Evolutionary conservation across 805 yeast genomes (phyloP), one percentile per base, ranked within the genome.

Genomic region (Sugiyamaella chiloensis): DNA sequence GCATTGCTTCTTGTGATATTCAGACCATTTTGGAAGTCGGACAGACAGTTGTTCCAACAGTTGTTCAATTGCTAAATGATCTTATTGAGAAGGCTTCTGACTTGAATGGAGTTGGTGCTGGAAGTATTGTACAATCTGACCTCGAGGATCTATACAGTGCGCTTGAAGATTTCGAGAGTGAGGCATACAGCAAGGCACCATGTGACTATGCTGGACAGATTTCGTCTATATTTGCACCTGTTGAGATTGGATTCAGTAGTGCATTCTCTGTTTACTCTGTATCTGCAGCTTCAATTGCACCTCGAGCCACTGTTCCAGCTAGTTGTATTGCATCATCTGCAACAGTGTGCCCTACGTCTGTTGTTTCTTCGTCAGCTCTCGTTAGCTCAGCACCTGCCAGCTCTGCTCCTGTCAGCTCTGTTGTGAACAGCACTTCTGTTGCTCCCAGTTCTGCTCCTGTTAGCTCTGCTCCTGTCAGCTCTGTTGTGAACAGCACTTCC

Each of bases 41-140:
- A 21, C 11, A 45, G 19, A 44, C 58, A 17, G 50, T 58, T 35
- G 26, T 41, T 9, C 7, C 39, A 23, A 24, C 36, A 20, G 55
- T 62, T 16, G 41, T 21, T n/a, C 17, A 17, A 16, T 19, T 37
- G 26, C 52, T 61, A 32, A 24, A 35, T 29, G 55, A 51, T 19
- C 52, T 62, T 21, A 39, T 44, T 19, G 29, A 34, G 36, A 58
- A 59, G 58, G 57, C 58, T 17, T 29, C 40, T 37, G 64, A 51
- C 52, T 56, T 62, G 45, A 27, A 20, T 39, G 37, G 50, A 21
- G 60, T 51, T 17, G 57, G 57, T 6, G 58, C 57, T 24, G 39
- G 19, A 30, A 2, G 44, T 20, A 54, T 60, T 42, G 64, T 58
- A 41, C 27, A 43, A 35, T 39, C 45, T 16, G 63, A 60, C 49